These are phyloP conservation scores for Blastobotrys proliferans DNA, from an alignment of 1,139 yeast species.

Conservation along the genomic window DNA sequence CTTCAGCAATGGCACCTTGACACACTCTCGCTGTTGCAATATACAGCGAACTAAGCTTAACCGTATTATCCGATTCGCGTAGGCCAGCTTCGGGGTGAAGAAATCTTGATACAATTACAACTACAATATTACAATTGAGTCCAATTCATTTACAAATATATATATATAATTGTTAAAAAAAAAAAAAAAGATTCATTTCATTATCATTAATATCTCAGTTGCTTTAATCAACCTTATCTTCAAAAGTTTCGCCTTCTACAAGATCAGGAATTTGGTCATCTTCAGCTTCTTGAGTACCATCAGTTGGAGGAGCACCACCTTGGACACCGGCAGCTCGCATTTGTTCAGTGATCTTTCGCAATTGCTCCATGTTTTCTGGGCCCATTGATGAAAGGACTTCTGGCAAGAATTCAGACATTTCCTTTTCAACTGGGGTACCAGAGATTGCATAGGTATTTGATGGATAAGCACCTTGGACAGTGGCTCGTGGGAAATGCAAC, in stretches of 20 bases:
- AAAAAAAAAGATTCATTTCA: background rate
- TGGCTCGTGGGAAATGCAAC: slow-evolving; percentile 90
- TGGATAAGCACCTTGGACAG: slow-evolving; percentile 89
- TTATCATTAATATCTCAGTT: background rate
- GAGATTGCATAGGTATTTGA: slow-evolving; percentile 92
- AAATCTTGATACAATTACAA: too few relatives aligned
- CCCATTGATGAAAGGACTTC: slow-evolving; percentile 95
- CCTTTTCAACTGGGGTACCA: slow-evolving; percentile 94
- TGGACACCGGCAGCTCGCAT: slow-evolving; percentile 54
- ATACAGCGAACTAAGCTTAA: too few relatives aligned
- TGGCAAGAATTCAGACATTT: slow-evolving; percentile 89
- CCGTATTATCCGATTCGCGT: too few relatives aligned
- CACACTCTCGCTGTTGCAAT: too few relatives aligned
- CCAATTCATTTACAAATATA: background rate
- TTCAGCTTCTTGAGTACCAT: slow-evolving; percentile 48
- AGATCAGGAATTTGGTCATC: slow-evolving; percentile 80
- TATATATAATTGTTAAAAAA: background rate
- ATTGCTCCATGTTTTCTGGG: slow-evolving; percentile 88
- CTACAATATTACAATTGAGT: background rate
- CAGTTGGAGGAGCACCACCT: slow-evolving; percentile 42
- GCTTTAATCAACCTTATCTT: slow-evolving; percentile 49
- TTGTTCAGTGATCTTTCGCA: slow-evolving; percentile 87
- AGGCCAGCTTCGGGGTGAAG: too few relatives aligned
- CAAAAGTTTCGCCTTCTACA: slow-evolving; percentile 94
- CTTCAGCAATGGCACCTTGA: too few relatives aligned